Percentiles rank a stretch among this genome's conserved stretches.
phyloP scores from a whole-genome alignment of 371 early-diverging fungal genomes.

The Rhizomucor miehei region DNA sequence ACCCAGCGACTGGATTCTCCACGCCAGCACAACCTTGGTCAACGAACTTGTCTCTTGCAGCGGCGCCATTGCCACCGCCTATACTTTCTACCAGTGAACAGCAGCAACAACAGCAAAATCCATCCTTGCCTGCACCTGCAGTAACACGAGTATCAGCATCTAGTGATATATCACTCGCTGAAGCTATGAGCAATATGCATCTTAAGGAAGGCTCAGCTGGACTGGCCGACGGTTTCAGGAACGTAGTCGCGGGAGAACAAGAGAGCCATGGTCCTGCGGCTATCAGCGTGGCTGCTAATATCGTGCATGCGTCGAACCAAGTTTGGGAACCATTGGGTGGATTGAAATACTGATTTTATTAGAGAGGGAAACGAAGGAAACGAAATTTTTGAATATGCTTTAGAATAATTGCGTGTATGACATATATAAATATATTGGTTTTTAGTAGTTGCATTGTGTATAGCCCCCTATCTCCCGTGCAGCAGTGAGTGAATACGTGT shows the following conservation, averaged over 20 bases:
- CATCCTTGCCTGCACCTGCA: background rate
- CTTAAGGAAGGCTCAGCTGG: slow-evolving; percentile 17
- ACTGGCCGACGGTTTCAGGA: slow-evolving; percentile 5
- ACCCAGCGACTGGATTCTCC: too few species aligned
- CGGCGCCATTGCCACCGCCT: background rate
- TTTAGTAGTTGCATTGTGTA: too few species aligned
- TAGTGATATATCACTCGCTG: slow-evolving; percentile 3
- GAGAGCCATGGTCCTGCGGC: too few species aligned
- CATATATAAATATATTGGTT: too few species aligned
- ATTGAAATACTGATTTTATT: slow-evolving; percentile 8
- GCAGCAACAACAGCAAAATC: background rate
- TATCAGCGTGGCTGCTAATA: background rate
- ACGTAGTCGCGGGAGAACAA: too few species aligned
- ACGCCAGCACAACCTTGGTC: background rate
- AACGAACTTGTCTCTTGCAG: background rate
- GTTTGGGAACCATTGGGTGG: slow-evolving; percentile 14
- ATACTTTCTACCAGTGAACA: background rate
- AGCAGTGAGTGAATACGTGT: too few species aligned
- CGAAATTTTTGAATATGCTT: too few species aligned
- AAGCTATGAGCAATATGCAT: slow-evolving; percentile 8
- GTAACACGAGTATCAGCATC: slow-evolving; percentile 1
- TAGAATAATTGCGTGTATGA: too few species aligned
- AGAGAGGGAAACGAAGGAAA: too few species aligned
- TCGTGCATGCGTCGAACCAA: slow-evolving; percentile 1
- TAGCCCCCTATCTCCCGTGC: too few species aligned